Base-by-base conservation (phyloP, 208 protist species). In the Leishmania amazonensis region DNA sequence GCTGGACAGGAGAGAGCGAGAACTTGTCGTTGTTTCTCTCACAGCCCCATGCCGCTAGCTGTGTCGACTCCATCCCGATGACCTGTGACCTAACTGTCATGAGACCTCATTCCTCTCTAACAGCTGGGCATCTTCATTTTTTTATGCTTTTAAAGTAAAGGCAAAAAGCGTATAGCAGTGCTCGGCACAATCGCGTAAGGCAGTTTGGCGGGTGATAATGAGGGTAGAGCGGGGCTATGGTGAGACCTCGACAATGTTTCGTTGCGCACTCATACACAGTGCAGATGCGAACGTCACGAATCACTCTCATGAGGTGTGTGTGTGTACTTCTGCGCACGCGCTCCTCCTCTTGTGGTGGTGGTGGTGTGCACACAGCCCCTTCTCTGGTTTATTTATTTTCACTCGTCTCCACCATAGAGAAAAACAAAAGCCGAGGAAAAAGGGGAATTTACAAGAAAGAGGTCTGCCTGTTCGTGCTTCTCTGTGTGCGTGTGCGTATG, bases 321-420 rank as follows among this genome's bases (percentile, higher is more conserved):
- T 75, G n/a, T 65, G 28, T 67, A 24, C n/a, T 49, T 81, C 47
- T 73, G 67, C 42, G 40, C 24, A 19, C 42, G 31, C 11, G 67
- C 74, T 19, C 79, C 70, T 84, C 67, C 83, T 28, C 72, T 79
- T 81, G 57, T 35, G 45, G 62, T 67, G 3, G 28, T 31, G 3
- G 31, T 40, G 31, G 19, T 67, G 9, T 67, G 62, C n/a, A 3
- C 9, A 21, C n/a, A 0, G 28, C 13, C n/a, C 62, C 4, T 70
- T 75, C 31, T 64, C 79, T 79, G 21, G 57, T 53, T 64, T 28
- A 47, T 5, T 31, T 51, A 3, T 28, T 3, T 64, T 51, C 40
- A 15, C 60, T 38, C 19, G 24, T 60, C 45, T 31, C 58, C 31
- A 67, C 21, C 58, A 71, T 70, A 79, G 75, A 79, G 24, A 79